A percentile compares a stretch with the other conserved stretches of the same genome.
phyloP scores from a whole-genome alignment of 495 filamentous ascomycete genomes.

The Achaetomiella virescens region DNA sequence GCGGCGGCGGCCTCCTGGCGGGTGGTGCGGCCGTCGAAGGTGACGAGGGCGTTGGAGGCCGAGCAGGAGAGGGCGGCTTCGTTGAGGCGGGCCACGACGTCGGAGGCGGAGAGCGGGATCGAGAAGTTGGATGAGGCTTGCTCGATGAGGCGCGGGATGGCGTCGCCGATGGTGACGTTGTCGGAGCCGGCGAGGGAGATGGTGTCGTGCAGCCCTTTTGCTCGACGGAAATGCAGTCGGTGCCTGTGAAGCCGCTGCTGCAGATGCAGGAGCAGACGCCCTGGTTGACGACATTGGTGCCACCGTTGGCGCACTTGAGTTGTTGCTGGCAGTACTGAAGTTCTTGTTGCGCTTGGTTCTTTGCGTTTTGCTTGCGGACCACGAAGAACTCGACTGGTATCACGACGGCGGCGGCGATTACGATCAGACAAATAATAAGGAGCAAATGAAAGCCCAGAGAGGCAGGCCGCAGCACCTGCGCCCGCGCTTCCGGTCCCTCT shows the following conservation, averaged over 20 bases:
- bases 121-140: conserved; percentile 63
- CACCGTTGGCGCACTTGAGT: conserved; percentile 69
- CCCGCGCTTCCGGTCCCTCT: conserved; percentile 15
- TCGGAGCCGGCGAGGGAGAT: conserved; percentile 49
- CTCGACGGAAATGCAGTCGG: conserved; percentile 55
- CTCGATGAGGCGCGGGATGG: conserved; percentile 65
- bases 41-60: conserved; percentile 77
- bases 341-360: conserved; percentile 26
- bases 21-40: conserved; percentile 56
- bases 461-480: conserved; percentile 71
- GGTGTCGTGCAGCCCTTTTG: conserved; percentile 67
- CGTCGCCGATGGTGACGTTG: conserved; percentile 73
- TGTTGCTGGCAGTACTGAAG: conserved; percentile 48
- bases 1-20: conserved; percentile 23
- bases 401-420: conserved; percentile 83
- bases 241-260: conserved; percentile 77
- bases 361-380: conserved; percentile 44
- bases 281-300: conserved; percentile 60
- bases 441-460: conserved; percentile 66
- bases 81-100: conserved; percentile 71
- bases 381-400: conserved; percentile 80
- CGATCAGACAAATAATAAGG: conserved; percentile 62
- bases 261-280: conserved; percentile 79
- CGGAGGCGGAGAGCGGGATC: conserved; percentile 59
- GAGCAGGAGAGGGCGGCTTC: conserved; percentile 66